Conservation (phyloP, 1,139 yeast species). For the Debaryomycetaceae sp. region DNA sequence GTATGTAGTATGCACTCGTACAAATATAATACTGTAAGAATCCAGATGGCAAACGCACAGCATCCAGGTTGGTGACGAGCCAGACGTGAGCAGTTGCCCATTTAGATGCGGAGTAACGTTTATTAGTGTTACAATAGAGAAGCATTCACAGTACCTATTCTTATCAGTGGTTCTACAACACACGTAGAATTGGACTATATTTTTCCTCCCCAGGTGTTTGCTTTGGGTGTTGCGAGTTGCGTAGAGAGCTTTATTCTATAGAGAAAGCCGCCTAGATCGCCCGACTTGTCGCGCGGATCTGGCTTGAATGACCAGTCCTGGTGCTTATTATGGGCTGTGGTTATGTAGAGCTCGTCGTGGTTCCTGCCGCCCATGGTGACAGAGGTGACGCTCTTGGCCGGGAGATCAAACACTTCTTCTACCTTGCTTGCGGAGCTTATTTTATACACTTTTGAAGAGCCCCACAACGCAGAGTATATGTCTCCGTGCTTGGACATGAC, state of each 20-base stretch:
- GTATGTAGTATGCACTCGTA: too few relatives aligned
- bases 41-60: too few relatives aligned
- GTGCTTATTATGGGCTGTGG: slow-evolving; percentile 57
- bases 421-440: slow-evolving; percentile 50
- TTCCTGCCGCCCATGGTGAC: slow-evolving; percentile 67
- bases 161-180: too few relatives aligned
- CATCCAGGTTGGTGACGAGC: too few relatives aligned
- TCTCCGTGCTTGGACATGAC: slow-evolving; percentile 59
- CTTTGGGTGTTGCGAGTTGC: slow-evolving; percentile 21
- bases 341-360: slow-evolving; percentile 58
- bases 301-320: slow-evolving; percentile 31
- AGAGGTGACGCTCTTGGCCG: slow-evolving; percentile 65
- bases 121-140: too few relatives aligned
- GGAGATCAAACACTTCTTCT: slow-evolving; percentile 51
- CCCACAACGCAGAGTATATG: slow-evolving; percentile 69
- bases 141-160: too few relatives aligned
- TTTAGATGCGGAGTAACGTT: too few relatives aligned
- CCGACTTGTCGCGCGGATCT: slow-evolving; percentile 25
- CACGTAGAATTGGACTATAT: background rate
- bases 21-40: too few relatives aligned
- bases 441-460: slow-evolving; percentile 53
- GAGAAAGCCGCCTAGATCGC: slow-evolving; percentile 56
- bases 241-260: slow-evolving; percentile 22
- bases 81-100: too few relatives aligned
- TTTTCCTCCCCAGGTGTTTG: slow-evolving; percentile 22